Conservation (phyloP, 768 basidiomycete species). For the Russula ochroleuca region DNA sequence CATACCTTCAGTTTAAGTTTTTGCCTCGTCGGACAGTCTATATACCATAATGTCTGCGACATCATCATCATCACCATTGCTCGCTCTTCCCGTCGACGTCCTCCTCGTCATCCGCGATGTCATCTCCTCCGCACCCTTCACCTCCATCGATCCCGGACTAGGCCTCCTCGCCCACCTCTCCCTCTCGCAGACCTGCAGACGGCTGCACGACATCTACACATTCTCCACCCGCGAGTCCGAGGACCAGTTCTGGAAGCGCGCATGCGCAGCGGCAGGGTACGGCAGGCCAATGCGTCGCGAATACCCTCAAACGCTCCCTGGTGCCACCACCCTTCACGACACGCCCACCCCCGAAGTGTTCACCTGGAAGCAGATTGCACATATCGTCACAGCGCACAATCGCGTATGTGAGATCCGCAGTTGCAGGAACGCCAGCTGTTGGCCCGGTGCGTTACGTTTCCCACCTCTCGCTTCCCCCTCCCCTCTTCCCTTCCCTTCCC, state of each 20-base stretch:
- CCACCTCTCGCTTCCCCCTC: neutral
- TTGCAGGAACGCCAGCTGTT: slow-evolving; percentile 25
- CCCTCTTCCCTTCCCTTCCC: neutral
- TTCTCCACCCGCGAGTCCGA: slow-evolving; percentile 23
- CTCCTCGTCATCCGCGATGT: slow-evolving; percentile 27
- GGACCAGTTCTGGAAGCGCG: slow-evolving; percentile 25
- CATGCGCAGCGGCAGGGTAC: slow-evolving; percentile 21
- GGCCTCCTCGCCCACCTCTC: slow-evolving; percentile 26
- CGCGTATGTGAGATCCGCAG: slow-evolving; percentile 27
- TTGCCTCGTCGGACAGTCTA: neutral
- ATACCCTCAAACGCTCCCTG: slow-evolving; percentile 15
- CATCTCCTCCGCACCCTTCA: slow-evolving; percentile 22
- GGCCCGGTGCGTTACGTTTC: slow-evolving; percentile 25
- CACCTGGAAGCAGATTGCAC: slow-evolving; percentile 26
- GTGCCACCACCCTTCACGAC: neutral
- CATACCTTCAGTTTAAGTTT: neutral
- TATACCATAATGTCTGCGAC: neutral
- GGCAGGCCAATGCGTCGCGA: slow-evolving; percentile 28
- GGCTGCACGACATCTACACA: slow-evolving; percentile 20
- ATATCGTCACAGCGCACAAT: slow-evolving; percentile 22
- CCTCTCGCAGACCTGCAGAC: slow-evolving; percentile 23
- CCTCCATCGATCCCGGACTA: slow-evolving; percentile 16
- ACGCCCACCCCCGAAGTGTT: slow-evolving; percentile 12
- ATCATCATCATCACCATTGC: slow-evolving; percentile 8
- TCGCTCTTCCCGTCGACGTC: slow-evolving; percentile 26